Percentiles rank a stretch among this genome's conserved stretches.
phyloP scores from a whole-genome alignment of 495 filamentous ascomycete genomes.

The Neurospora discreta region DNA sequence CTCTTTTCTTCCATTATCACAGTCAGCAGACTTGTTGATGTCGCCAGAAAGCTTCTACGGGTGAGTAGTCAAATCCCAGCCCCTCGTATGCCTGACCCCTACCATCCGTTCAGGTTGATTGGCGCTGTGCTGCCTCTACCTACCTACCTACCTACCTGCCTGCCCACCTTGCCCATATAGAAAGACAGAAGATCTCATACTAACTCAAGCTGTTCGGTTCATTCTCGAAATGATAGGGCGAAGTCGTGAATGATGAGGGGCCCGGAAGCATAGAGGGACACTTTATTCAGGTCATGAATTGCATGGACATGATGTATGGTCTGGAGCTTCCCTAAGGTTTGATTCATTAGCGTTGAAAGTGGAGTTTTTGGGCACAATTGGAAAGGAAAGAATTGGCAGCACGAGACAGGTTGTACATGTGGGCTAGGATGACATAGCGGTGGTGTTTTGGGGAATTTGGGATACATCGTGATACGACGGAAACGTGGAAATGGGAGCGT shows the following conservation, averaged over 20 bases:
- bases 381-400: neutral
- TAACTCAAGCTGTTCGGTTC: neutral
- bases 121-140: neutral
- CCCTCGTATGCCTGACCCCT: neutral
- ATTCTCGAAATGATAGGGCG: neutral
- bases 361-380: neutral
- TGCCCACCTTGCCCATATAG: neutral
- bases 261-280: neutral
- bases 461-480: neutral
- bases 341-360: neutral
- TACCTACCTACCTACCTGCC: neutral
- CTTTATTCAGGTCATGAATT: neutral
- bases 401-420: neutral
- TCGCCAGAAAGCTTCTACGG: neutral
- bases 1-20: neutral
- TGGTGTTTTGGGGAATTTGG: neutral
- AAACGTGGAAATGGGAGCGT: neutral
- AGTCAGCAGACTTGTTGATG: neutral
- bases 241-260: neutral
- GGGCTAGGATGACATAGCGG: no score
- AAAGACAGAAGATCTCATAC: neutral
- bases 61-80: neutral
- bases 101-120: neutral
- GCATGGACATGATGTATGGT: neutral
- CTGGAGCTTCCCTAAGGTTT: neutral